Conservation (phyloP, 176 grass and related monocot species). For the Dactylis glomerata region DNA sequence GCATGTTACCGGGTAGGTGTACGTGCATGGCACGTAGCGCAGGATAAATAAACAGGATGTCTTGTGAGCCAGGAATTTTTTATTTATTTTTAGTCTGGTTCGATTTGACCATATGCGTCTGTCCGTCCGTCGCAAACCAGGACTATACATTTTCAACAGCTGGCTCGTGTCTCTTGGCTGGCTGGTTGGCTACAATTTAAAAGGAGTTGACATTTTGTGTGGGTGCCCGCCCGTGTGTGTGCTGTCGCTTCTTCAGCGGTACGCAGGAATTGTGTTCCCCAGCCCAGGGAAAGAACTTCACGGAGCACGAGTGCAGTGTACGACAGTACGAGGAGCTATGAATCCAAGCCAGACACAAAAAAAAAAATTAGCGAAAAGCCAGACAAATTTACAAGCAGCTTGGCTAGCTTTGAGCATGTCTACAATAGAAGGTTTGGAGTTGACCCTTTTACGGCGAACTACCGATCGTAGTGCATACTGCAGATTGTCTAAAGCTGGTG, state of each 20-base stretch:
- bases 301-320: neutral
- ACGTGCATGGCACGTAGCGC: slow-evolving; percentile 44
- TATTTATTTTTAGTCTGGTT: neutral
- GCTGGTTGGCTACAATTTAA: neutral
- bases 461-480: too few relatives aligned
- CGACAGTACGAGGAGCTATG: neutral
- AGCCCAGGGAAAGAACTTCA: neutral
- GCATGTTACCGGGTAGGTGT: slow-evolving; percentile 15
- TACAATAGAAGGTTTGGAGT: too few relatives aligned
- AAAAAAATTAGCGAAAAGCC: too few relatives aligned
- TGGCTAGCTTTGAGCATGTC: neutral
- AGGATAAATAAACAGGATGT: slow-evolving; percentile 19
- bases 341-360: neutral
- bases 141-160: neutral
- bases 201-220: slow-evolving; percentile 16
- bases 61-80: neutral
- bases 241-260: neutral
- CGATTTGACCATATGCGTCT: neutral
- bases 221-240: neutral
- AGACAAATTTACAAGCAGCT: neutral
- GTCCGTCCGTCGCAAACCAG: neutral
- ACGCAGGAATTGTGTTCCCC: neutral
- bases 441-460: too few relatives aligned
- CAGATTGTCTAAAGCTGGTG: too few relatives aligned
- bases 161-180: neutral